Conservation (phyloP, 2,329 filamentous ascomycete genomes). For the Talaromyces sp. region DNA sequence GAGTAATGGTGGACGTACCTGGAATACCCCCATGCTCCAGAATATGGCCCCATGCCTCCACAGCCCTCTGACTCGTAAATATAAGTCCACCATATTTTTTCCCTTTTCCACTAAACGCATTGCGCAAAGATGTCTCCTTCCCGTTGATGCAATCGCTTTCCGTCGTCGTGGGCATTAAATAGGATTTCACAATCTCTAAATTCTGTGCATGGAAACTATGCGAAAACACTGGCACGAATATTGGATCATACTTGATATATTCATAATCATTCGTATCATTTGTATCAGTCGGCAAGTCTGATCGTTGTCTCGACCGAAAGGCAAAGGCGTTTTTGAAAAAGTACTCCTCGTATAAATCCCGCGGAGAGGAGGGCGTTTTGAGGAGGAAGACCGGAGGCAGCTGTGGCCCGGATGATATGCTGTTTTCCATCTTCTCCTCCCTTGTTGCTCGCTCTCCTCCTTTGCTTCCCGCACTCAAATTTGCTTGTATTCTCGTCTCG, state of each 20-base stretch:
- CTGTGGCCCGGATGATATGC: not conserved
- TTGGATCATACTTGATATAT: constrained; percentile 29
- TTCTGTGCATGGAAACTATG: constrained; percentile 41
- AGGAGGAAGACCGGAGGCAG: constrained; percentile 44
- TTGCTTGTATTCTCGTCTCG: not conserved
- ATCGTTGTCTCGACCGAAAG: constrained; percentile 9
- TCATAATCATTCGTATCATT: not conserved
- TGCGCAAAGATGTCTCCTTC: not conserved
- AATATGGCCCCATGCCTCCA: constrained; percentile 40
- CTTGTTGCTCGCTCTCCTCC: not conserved
- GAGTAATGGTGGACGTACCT: constrained; percentile 24
- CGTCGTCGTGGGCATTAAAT: constrained; percentile 30
- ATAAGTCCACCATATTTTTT: constrained; percentile 47
- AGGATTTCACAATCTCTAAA: constrained; percentile 32
- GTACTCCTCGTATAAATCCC: constrained; percentile 46
- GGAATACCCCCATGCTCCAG: constrained; percentile 7
- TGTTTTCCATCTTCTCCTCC: not conserved
- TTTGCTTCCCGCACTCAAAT: not conserved
- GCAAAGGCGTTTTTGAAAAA: constrained; percentile 29
- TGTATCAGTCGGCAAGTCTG: not conserved
- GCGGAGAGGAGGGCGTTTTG: constrained; percentile 46
- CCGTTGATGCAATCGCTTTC: not conserved
- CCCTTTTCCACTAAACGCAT: constrained; percentile 12
- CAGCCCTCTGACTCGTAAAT: constrained; percentile 50
- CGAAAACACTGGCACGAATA: constrained; percentile 48